These are phyloP conservation scores for Eremochloa ophiuroides DNA, from an alignment of 176 grass and related monocot species.

Conservation along the genomic window DNA sequence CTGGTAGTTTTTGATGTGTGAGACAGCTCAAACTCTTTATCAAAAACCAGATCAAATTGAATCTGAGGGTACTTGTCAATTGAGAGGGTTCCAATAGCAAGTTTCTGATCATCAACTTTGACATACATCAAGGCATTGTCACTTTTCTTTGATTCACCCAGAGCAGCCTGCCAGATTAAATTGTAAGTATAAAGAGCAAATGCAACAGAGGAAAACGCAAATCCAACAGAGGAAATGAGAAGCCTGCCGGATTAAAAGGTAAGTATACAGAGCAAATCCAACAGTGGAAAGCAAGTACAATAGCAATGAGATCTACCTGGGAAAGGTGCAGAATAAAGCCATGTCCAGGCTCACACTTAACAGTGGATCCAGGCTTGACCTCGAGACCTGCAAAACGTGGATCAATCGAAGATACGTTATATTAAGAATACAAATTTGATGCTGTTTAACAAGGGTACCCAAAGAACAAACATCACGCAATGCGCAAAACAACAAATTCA, in stretches of 20 bases:
- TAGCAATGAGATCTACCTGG: conserved; percentile 31
- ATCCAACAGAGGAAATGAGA: neutral
- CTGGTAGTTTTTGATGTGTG: conserved; percentile 72
- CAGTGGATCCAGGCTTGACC: conserved; percentile 67
- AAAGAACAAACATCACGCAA: neutral
- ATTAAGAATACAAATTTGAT: neutral
- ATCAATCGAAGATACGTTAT: neutral
- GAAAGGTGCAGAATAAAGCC: conserved; percentile 75
- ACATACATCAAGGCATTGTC: conserved; percentile 53
- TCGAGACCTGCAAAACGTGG: conserved; percentile 49
- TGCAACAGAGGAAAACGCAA: neutral
- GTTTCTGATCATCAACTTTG: conserved; percentile 50
- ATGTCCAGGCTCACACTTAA: conserved; percentile 53
- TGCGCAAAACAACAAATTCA: neutral
- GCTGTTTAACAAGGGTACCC: neutral
- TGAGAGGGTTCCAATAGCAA: conserved; percentile 69
- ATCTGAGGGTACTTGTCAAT: conserved; percentile 59
- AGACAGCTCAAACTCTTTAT: conserved; percentile 87
- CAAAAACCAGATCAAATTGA: conserved; percentile 76
- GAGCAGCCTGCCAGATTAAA: conserved; percentile 36
- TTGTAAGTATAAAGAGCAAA: neutral
- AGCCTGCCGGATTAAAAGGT: too few relatives aligned
- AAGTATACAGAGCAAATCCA: neutral
- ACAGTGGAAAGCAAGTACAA: too few relatives aligned
- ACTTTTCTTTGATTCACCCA: conserved; percentile 69